A percentile compares a stretch with the other conserved stretches of the same genome.
Conservation (phyloP, 1,284 basidiomycete species). For the Trichosporon sp. region DNA sequence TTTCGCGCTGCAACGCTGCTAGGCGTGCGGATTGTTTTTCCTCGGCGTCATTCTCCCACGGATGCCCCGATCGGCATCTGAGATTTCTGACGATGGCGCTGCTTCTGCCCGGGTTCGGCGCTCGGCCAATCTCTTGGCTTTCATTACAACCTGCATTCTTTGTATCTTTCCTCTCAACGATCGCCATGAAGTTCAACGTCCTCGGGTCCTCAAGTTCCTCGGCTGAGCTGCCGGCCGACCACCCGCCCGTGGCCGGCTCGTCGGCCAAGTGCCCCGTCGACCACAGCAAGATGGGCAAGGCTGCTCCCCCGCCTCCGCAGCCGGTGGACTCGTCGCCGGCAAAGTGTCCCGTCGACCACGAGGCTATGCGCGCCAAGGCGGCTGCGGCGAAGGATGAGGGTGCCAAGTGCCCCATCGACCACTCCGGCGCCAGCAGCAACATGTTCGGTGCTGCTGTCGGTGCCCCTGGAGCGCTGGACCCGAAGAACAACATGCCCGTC, state of each 20-base stretch:
- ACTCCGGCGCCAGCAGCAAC: constrained; percentile 30
- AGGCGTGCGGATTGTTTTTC: constrained; percentile 1
- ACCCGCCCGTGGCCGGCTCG: constrained; percentile 34
- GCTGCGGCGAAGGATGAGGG: constrained; percentile 23
- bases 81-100: constrained; percentile 8
- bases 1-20: background rate
- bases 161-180: background rate
- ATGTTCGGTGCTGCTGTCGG: constrained; percentile 25
- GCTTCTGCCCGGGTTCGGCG: background rate
- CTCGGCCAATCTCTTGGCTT: constrained; percentile 8
- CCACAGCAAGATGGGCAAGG: constrained; percentile 28
- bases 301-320: constrained; percentile 9
- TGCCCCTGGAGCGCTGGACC: constrained; percentile 62
- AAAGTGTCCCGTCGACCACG: constrained; percentile 34
- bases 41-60: constrained; percentile 3
- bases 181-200: constrained; percentile 17
- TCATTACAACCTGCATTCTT: background rate
- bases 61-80: background rate
- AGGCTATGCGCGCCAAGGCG: constrained; percentile 20
- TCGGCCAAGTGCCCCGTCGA: constrained; percentile 40
- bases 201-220: constrained; percentile 7
- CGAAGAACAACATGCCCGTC: constrained; percentile 86
- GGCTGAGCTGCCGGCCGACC: constrained; percentile 6
- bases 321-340: background rate
- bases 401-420: constrained; percentile 54